Percentiles rank a stretch among this genome's conserved stretches.
Conservation (phyloP, 2,329 filamentous ascomycete genomes). For the Trichoderma polysporum region DNA sequence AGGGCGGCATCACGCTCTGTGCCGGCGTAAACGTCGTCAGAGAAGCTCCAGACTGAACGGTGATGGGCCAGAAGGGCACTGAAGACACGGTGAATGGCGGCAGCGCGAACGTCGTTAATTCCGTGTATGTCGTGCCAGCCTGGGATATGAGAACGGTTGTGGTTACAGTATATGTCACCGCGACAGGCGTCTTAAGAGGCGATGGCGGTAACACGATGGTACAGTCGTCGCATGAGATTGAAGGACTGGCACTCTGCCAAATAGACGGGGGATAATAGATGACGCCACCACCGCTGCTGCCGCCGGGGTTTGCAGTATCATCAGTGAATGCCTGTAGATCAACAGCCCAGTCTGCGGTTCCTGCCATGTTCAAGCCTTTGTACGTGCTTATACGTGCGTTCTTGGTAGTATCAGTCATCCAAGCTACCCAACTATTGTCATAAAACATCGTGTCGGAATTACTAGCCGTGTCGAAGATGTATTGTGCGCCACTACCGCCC, state of each 20-base stretch:
- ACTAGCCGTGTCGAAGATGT: constrained; percentile 10
- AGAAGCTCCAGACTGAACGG: background rate
- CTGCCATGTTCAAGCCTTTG: background rate
- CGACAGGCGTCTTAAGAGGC: background rate
- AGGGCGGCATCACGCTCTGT: background rate
- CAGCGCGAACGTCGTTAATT: background rate
- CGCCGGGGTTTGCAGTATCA: no score
- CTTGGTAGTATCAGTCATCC: background rate
- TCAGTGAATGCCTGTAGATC: background rate
- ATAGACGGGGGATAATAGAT: no score
- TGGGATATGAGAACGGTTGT: background rate
- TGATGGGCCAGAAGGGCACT: background rate
- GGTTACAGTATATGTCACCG: background rate
- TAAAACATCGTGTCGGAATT: constrained; percentile 20
- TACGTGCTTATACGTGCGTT: background rate
- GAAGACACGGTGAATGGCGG: background rate
- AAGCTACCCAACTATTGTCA: background rate
- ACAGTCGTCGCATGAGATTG: background rate
- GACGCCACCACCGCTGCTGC: no score
- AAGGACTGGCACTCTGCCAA: background rate
- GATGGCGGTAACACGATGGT: background rate
- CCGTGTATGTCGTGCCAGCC: background rate
- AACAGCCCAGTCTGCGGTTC: constrained; percentile 16
- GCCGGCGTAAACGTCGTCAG: background rate
- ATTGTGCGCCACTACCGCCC: no score